Evolutionary conservation across 192 early-diverging fungal genomes (phyloP), one percentile per base, ranked within the genome.

Genomic region (Coemansia sp.): DNA sequence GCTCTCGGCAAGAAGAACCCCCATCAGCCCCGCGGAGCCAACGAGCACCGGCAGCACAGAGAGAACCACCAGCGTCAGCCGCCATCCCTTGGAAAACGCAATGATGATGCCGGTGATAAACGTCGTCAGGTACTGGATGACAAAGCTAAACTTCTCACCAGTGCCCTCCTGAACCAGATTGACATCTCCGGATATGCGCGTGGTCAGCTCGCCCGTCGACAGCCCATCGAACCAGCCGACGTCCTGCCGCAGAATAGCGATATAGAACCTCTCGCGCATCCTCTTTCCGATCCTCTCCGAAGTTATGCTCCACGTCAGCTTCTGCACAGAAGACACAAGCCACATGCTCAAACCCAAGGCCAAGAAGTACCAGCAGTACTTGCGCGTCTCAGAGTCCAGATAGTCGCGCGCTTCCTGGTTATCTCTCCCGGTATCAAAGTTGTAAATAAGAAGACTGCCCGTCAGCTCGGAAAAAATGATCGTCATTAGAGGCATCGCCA

Each of bases 111-210:
- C 91, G 13, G 85, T 64, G 54, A 92, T 60, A 55, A 94, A 96
- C 6, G 84, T 85, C 19, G 85, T 74, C 19, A 84, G 47, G 34
- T 82, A 82, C 65, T 85, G 80, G 30, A 93, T 56, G 30, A 89
- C 77, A 39, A 90, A 73, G 62, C 90, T 87, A 42, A 93, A 82
- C 66, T 95, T 97, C 52, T 93, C 93, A 23, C 85, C 83, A 19
- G 93, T 89, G 45, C 92, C 94, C 61, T 95, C 95, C 74, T 96
- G 91, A 39, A 94, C 84, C 56, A 94, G 52, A 42, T 88, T 87
- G 22, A 90, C 93, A 48, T 98, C 93, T 42, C 86, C 84, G 36
- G 93, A 88, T 32, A 98, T 85, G 27, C 93, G 89, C 25, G 93
- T 91, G 6, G 91, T 90, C 42, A 98, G 83, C 57, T 90, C 90